Evolutionary conservation across 2,329 filamentous ascomycete species (phyloP).

Genomic region (Paecilomyces niveus): DNA sequence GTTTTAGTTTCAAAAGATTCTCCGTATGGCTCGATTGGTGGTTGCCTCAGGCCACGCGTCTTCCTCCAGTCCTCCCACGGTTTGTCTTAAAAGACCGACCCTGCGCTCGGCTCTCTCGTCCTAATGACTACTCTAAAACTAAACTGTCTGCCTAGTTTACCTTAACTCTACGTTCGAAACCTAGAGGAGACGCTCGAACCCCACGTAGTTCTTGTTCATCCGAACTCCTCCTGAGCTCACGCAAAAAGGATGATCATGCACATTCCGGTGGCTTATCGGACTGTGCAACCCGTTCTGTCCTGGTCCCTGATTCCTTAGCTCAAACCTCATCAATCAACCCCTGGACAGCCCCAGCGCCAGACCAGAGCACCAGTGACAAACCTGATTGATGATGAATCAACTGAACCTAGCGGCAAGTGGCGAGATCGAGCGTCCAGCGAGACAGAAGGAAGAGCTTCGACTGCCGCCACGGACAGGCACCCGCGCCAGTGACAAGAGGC

Average conservation of each 20-base stretch:
- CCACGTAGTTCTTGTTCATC: neutral
- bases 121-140: neutral
- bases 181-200: no score
- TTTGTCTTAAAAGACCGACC: no score
- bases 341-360: neutral
- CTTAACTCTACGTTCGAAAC: no score
- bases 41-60: neutral
- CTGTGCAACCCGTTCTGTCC: no score
- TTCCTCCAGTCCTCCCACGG: neutral
- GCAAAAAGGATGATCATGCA: neutral
- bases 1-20: no score
- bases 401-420: neutral
- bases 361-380: neutral
- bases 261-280: neutral
- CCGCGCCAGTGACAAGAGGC: neutral
- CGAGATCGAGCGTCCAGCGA: neutral
- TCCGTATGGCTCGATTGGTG: neutral
- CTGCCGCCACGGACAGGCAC: neutral
- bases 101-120: neutral
- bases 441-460: neutral
- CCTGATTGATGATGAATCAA: neutral
- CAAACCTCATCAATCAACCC: neutral
- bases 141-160: no score
- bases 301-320: neutral
- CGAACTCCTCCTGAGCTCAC: neutral